These are phyloP conservation scores for Apiospora hydei DNA, from an alignment of 2,329 filamentous ascomycete species.

Conservation along the genomic window DNA sequence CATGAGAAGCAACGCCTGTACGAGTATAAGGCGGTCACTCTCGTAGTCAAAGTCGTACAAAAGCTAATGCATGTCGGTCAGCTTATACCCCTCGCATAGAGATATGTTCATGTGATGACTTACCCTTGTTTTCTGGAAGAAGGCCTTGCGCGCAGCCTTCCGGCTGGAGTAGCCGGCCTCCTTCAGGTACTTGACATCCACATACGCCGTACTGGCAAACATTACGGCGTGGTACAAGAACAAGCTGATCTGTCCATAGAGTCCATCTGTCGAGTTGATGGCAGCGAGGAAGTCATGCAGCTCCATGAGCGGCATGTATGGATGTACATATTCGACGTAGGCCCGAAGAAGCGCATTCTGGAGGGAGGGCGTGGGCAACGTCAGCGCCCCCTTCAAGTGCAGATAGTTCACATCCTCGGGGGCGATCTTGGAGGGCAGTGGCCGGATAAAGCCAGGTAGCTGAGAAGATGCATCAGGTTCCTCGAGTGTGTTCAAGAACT, in stretches of 20 bases:
- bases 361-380: conserved; percentile 72
- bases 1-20: conserved; percentile 89
- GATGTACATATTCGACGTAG: conserved; percentile 90
- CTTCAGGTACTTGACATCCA: conserved; percentile 79
- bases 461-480: conserved; percentile 56
- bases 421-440: conserved; percentile 78
- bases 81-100: conserved; percentile 18
- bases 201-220: conserved; percentile 90
- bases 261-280: conserved; percentile 72
- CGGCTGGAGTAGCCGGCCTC: conserved; percentile 79
- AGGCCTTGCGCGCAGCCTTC: conserved; percentile 84
- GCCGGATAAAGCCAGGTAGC: conserved; percentile 76
- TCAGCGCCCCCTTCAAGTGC: conserved; percentile 82
- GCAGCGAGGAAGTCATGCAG: conserved; percentile 65
- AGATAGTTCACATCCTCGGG: conserved; percentile 86
- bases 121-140: conserved; percentile 88
- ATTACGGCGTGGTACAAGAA: conserved; percentile 93
- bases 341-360: conserved; percentile 83
- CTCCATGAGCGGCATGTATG: conserved; percentile 91
- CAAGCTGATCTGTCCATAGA: conserved; percentile 77
- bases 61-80: conserved; percentile 64
- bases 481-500: conserved; percentile 56
- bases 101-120: conserved; percentile 43
- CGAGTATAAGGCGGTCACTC: conserved; percentile 84
- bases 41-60: conserved; percentile 97